Evolutionary conservation across 2,329 filamentous ascomycete genomes (phyloP), one percentile per base, ranked within the genome.

Genomic region (Aureobasidium vineae): DNA sequence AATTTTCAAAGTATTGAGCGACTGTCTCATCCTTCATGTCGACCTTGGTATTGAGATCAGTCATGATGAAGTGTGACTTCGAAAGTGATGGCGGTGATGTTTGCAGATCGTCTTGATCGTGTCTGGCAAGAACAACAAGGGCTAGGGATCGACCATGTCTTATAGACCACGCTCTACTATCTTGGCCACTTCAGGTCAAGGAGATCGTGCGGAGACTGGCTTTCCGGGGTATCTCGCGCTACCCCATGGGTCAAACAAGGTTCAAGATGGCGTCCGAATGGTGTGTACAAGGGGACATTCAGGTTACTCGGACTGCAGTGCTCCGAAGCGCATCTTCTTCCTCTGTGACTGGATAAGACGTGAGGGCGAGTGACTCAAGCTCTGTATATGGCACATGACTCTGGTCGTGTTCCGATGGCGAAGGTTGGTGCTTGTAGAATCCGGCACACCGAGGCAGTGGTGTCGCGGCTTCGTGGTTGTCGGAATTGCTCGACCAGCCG

Each of bases 181-280:
- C 8, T 33, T 33, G 33, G 33, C 33, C 33, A 8, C 33, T 33
- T 10, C 7, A 33, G 33, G 33, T 31, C 31, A 21, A 11, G 6
- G n/a, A n/a, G n/a, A 23, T n/a, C 19, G 13, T 61, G 57, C 57
- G 41, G 57, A 40, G 43, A 50, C 11, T 11, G 57, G 26, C 57
- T 61, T 50, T 61, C 43, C 26, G 57, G 57, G 57, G 57, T 33
- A 49, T 26, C 10, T 19, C 15, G 28, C 43, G 45, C 26, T 61
- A 21, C 57, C 57, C 57, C 57, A 61, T 61, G 57, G 57, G 57
- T 41, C 36, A 19, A 49, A 49, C 3, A 53, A 53, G 50, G 50
- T 53, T 53, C 26, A 7, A 21, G 41, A 8, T 43, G 19, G 41
- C n/a, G n/a, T 8, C 10, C 6, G 19, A 19, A 43, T 43, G 26